Evolutionary conservation across 2,329 filamentous ascomycete species (phyloP).

Genomic region (Bimuria novae-zelandiae): DNA sequence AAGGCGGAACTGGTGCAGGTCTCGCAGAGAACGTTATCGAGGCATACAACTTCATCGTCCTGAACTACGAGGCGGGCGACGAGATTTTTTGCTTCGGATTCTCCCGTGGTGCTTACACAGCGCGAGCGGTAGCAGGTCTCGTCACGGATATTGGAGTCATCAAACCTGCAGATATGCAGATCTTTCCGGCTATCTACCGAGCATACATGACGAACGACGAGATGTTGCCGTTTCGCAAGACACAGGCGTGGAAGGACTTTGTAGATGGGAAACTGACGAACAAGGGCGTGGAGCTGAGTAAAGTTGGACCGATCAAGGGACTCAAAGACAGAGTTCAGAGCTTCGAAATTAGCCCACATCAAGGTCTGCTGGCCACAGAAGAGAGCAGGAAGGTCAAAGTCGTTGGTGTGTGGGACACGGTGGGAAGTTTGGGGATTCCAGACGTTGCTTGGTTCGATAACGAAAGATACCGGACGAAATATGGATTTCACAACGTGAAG

Average conservation of each 20-base stretch:
- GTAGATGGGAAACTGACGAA: slow-evolving; percentile 43
- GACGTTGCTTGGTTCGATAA: slow-evolving; percentile 44
- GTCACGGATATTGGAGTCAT: slow-evolving; percentile 54
- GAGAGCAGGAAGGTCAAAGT: slow-evolving; percentile 45
- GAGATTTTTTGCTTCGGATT: slow-evolving; percentile 55
- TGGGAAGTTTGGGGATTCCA: slow-evolving; percentile 51
- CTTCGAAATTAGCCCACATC: slow-evolving; percentile 44
- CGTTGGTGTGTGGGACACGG: slow-evolving; percentile 57
- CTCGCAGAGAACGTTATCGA: slow-evolving; percentile 55
- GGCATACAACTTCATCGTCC: slow-evolving; percentile 56
- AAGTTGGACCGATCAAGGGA: slow-evolving; percentile 26
- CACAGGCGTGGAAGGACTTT: slow-evolving; percentile 35
- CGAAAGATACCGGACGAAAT: slow-evolving; percentile 26
- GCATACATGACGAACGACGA: slow-evolving; percentile 40
- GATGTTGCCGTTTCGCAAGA: slow-evolving; percentile 30
- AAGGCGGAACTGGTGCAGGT: slow-evolving; percentile 51
- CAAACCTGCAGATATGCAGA: slow-evolving; percentile 49
- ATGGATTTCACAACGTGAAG: slow-evolving; percentile 42
- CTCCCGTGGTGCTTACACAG: slow-evolving; percentile 54
- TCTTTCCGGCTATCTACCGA: slow-evolving; percentile 51
- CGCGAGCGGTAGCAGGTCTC: slow-evolving; percentile 48
- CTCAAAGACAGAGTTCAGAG: slow-evolving; percentile 28
- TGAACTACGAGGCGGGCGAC: slow-evolving; percentile 56
- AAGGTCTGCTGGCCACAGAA: slow-evolving; percentile 22
- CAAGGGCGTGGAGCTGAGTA: slow-evolving; percentile 22